These are phyloP conservation scores for Boletus rufocinnamomeus DNA, from an alignment of 768 basidiomycete species.

Conservation along the genomic window DNA sequence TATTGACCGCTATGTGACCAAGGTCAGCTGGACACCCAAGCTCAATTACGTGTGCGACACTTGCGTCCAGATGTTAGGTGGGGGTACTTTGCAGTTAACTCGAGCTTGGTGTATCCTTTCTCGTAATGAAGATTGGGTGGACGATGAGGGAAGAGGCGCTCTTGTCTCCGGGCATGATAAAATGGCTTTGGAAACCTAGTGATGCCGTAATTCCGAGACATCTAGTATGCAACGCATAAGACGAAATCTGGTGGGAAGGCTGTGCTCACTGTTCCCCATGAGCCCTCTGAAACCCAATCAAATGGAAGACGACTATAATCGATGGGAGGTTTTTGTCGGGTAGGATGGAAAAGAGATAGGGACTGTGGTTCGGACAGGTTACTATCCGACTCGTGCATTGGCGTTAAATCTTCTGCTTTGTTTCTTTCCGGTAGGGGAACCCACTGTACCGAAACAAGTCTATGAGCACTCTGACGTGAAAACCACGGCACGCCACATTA, in stretches of 20 bases:
- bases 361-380: conserved; percentile 1
- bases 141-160: conserved; percentile 21
- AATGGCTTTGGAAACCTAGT: conserved; percentile 28
- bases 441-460: conserved; percentile 24
- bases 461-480: conserved; percentile 4
- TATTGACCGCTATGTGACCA: conserved; percentile 47
- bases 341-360: conserved; percentile 11
- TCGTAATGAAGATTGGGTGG: conserved; percentile 29
- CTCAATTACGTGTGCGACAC: background rate
- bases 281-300: conserved; percentile 16
- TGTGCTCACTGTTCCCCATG: conserved; percentile 27
- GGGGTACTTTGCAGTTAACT: conserved; percentile 38
- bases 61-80: conserved; percentile 47
- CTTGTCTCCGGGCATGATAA: conserved; percentile 24
- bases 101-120: conserved; percentile 28
- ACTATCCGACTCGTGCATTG: conserved; percentile 8
- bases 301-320: conserved; percentile 24
- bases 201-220: conserved; percentile 12
- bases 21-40: conserved; percentile 5
- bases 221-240: conserved; percentile 11
- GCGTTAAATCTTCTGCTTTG: conserved; percentile 36
- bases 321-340: conserved; percentile 20
- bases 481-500: conserved; percentile 7
- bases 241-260: background rate
- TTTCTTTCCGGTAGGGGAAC: conserved; percentile 27